Conservation (phyloP, 1,284 basidiomycete species). For the Sphagnurus paluster region DNA sequence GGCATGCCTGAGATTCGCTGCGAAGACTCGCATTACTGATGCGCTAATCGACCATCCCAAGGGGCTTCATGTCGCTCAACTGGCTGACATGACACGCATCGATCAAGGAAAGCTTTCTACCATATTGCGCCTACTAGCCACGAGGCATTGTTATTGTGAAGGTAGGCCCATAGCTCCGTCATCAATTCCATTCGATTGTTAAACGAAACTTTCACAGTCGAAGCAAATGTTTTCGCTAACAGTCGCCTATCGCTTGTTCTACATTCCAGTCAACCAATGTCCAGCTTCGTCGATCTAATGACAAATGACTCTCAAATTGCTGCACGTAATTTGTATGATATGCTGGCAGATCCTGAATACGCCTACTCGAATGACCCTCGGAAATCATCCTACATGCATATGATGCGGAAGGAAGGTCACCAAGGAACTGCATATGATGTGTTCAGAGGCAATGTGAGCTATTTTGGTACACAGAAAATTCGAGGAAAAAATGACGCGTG, state of each 20-base stretch:
- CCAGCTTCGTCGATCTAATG: slow-evolving; percentile 17
- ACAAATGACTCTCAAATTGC: slow-evolving; percentile 1
- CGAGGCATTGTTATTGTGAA: slow-evolving; percentile 37
- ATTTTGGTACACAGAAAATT: not conserved
- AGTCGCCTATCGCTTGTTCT: slow-evolving; percentile 34
- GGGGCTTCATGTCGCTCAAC: slow-evolving; percentile 30
- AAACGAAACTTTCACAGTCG: slow-evolving; percentile 4
- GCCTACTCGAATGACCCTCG: slow-evolving; percentile 5
- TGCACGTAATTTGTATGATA: slow-evolving; percentile 1
- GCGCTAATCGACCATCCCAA: slow-evolving; percentile 25
- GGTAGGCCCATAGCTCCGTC: slow-evolving; percentile 16
- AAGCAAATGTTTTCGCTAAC: slow-evolving; percentile 31
- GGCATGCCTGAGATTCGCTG: slow-evolving; percentile 28
- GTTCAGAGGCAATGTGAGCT: slow-evolving; percentile 5
- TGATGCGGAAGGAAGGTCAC: not conserved
- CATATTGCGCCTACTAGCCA: slow-evolving; percentile 34
- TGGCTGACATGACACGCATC: slow-evolving; percentile 26
- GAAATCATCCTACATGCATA: slow-evolving; percentile 11
- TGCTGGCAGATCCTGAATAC: not conserved
- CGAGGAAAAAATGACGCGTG: not conserved
- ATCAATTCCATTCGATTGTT: not conserved
- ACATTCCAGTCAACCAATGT: slow-evolving; percentile 23
- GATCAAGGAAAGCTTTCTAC: slow-evolving; percentile 30
- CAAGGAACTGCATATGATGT: slow-evolving; percentile 4
- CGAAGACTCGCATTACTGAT: slow-evolving; percentile 31